Evolutionary conservation across 306 rosid species (phyloP), one percentile per base, ranked within the genome.

Genomic region (Vigna angularis): DNA sequence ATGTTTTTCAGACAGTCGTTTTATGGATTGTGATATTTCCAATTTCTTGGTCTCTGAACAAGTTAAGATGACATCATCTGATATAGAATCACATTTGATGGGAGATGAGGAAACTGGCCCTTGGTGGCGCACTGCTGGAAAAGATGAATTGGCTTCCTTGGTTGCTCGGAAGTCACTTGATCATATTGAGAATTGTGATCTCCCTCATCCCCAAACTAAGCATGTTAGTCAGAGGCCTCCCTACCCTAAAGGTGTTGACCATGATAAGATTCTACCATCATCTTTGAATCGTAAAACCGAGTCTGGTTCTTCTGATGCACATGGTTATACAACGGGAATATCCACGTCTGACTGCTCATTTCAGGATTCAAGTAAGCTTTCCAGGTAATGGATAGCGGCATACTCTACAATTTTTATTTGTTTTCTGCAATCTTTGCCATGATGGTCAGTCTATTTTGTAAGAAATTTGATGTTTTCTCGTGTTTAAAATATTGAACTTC

Each of bases 111-210:
- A 86, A 83, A 80, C 73, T 38, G 89, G 82, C 62, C 91, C 91
- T 5, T 91, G 98, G 94, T 94, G 98, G 98, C 92, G 88, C 40
- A 84, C 80, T 61, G 87, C 93, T 45, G 87, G 91, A 73, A 88
- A 85, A 83, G 94, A 91, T 69, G 98, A 89, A 78, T 86, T 94
- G 85, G 94, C 94, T 59, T 87, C 89, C 80, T 85, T 91, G 72
- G 97, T 94, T 85, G 94, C 98, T 78, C 88, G 73, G 78, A 94
- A 85, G 70, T 94, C 98, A 24, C 89, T 86, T 58, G 94, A 85
- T 80, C 76, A 79, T 82, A 48, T 91, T 55, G 91, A 89, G 79
- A 94, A 94, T 82, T 94, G 98, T 77, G 98, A 94, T 84, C 98
- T 94, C 80, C 97, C 98, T 69, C 84, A 68, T 20, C 96, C 97